These are phyloP conservation scores for Gossypium thurberi DNA, from an alignment of 345 rosid species.

Conservation along the genomic window DNA sequence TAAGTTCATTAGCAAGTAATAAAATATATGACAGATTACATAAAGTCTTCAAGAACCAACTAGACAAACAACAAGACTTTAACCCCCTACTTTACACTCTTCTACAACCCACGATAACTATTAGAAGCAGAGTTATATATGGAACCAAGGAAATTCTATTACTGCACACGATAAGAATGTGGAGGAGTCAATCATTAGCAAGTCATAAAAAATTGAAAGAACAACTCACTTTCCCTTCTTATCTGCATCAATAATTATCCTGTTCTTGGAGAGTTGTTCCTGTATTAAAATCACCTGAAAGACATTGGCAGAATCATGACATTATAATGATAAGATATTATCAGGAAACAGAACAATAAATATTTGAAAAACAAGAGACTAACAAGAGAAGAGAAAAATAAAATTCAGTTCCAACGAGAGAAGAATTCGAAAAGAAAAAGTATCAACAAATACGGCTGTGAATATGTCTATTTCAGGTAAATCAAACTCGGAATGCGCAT, in stretches of 20 bases:
- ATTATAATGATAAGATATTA: background rate
- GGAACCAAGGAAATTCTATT: background rate
- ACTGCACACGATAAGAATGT: background rate
- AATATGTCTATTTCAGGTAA: no score
- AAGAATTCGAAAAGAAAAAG: background rate
- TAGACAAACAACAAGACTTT: background rate
- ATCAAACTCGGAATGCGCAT: no score
- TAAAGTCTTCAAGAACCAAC: background rate
- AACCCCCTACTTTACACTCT: background rate
- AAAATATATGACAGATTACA: background rate
- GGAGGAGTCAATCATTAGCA: background rate
- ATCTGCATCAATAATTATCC: slow-evolving; percentile 84
- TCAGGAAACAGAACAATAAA: background rate
- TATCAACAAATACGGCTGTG: background rate
- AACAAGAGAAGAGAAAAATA: background rate
- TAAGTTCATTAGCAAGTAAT: background rate
- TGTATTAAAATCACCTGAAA: slow-evolving; percentile 87
- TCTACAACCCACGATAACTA: background rate
- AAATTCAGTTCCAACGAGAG: background rate
- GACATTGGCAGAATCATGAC: background rate
- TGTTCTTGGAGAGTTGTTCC: slow-evolving; percentile 91
- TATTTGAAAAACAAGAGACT: background rate
- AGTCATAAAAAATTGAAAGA: slow-evolving; percentile 5
- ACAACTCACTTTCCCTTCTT: slow-evolving; percentile 90
- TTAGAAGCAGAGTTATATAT: background rate